Evolutionary conservation across 176 grass and related monocot genomes (phyloP).

Genomic region (Zoysia japonica): DNA sequence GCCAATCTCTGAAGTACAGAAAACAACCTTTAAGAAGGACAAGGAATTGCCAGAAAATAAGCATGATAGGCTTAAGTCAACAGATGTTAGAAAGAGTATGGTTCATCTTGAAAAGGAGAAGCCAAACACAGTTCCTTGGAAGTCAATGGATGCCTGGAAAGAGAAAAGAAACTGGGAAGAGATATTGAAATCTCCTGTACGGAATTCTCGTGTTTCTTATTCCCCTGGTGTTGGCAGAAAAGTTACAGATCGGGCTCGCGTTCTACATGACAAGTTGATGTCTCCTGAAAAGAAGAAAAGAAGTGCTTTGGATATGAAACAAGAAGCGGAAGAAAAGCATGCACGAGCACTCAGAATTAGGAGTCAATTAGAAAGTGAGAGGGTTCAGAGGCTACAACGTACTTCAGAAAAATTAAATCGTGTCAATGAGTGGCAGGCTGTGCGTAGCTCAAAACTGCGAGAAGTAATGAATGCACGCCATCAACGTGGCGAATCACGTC

Average conservation of each 20-base stretch:
- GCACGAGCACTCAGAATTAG: conserved; percentile 86
- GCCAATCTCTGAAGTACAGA: conserved; percentile 75
- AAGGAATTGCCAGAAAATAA: conserved; percentile 67
- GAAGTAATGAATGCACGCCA: conserved; percentile 97
- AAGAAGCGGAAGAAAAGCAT: conserved; percentile 96
- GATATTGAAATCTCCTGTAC: conserved; percentile 88
- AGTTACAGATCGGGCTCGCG: conserved; percentile 77
- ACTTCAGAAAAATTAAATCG: conserved; percentile 97
- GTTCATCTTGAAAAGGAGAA: conserved; percentile 65
- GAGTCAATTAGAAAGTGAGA: conserved; percentile 95
- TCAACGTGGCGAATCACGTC: conserved; percentile 88
- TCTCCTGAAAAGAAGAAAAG: conserved; percentile 99
- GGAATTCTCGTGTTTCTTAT: conserved; percentile 71
- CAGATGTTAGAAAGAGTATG: conserved; percentile 47
- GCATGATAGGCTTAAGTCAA: conserved; percentile 54
- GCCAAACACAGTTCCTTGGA: conserved; percentile 67
- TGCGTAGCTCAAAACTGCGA: conserved; percentile 82
- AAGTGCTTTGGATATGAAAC: conserved; percentile 88
- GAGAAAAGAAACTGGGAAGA: conserved; percentile 99
- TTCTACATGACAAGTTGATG: conserved; percentile 97
- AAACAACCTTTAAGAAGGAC: conserved; percentile 61
- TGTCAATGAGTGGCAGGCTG: conserved; percentile 96
- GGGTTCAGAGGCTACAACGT: conserved; percentile 89
- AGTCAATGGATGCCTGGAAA: conserved; percentile 97
- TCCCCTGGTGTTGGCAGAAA: conserved; percentile 81